Percentiles rank a stretch among this genome's conserved stretches.
Conservation (phyloP, 2,329 filamentous ascomycete species). For the Simplicillium aogashimaense region DNA sequence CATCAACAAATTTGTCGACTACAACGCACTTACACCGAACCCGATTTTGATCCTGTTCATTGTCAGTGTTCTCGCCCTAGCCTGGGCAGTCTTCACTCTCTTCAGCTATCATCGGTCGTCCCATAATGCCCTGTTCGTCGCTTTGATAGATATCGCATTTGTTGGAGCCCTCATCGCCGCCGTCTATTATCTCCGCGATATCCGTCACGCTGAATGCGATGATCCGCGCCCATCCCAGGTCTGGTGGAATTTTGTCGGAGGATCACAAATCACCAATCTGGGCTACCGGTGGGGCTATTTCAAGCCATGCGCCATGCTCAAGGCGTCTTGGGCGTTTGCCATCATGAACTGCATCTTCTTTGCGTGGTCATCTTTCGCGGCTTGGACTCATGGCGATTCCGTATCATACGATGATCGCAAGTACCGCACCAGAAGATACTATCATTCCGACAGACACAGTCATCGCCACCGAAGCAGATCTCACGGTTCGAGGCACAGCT, state of each 20-base stretch:
- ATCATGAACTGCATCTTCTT: conserved; percentile 86
- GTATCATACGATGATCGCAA: conserved; percentile 25
- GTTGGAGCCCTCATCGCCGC: conserved; percentile 54
- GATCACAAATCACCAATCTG: conserved; percentile 44
- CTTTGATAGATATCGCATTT: conserved; percentile 50
- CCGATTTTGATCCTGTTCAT: conserved; percentile 60
- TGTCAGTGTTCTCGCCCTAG: conserved; percentile 51
- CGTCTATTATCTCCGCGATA: conserved; percentile 49
- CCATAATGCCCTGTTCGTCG: conserved; percentile 48
- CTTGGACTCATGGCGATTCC: conserved; percentile 47
- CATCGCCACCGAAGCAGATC: conserved; percentile 29
- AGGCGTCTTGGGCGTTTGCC: conserved; percentile 77
- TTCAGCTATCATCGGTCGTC: conserved; percentile 56
- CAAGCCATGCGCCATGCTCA: conserved; percentile 86
- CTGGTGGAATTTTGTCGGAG: conserved; percentile 51
- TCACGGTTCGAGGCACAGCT: conserved; percentile 25
- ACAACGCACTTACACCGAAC: conserved; percentile 49
- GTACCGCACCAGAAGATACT: conserved; percentile 21
- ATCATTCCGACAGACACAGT: conserved; percentile 27
- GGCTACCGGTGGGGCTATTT: conserved; percentile 45
- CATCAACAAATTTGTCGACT: conserved; percentile 46
- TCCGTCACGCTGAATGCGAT: conserved; percentile 57
- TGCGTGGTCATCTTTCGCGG: conserved; percentile 64
- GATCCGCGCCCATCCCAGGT: conserved; percentile 36
- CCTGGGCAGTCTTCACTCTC: conserved; percentile 55